phyloP scores from a whole-genome alignment of 805 yeast species.

The Candida boidinii region DNA sequence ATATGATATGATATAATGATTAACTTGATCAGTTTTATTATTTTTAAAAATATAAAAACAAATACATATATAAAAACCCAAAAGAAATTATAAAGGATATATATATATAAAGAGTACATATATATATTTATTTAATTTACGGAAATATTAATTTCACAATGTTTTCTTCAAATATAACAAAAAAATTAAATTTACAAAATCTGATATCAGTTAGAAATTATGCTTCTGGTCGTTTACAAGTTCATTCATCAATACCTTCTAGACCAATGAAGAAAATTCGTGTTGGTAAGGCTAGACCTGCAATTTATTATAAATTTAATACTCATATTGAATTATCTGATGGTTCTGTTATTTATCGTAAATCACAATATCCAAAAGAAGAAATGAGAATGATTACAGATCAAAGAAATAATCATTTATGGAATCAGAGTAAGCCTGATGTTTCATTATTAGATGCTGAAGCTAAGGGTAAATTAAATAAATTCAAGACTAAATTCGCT shows the following conservation, averaged over 20 bases:
- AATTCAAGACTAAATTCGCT: constrained; percentile 61
- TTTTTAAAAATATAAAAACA: too few relatives aligned
- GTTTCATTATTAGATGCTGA: constrained; percentile 67
- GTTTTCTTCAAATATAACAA: constrained; percentile 6
- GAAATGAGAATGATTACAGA: constrained; percentile 83
- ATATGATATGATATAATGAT: too few relatives aligned
- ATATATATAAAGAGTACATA: too few relatives aligned
- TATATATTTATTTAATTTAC: too few relatives aligned
- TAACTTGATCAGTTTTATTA: too few relatives aligned
- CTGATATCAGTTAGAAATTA: constrained; percentile 10
- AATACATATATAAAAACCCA: too few relatives aligned
- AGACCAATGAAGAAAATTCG: constrained; percentile 64
- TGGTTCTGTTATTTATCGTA: constrained; percentile 80
- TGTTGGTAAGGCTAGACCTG: constrained; percentile 86
- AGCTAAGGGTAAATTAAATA: constrained; percentile 73
- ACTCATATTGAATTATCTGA: constrained; percentile 86
- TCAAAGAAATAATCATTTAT: constrained; percentile 75
- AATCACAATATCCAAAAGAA: constrained; percentile 80
- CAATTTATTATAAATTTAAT: constrained; percentile 85
- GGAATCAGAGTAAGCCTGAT: constrained; percentile 86
- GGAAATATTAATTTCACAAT: constrained; percentile 9
- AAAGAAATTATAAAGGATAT: too few relatives aligned
- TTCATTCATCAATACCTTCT: constrained; percentile 21
- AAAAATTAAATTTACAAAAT: neutral
- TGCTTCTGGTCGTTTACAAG: constrained; percentile 21